Base-by-base conservation (phyloP, 768 basidiomycete genomes). In the Mycena filopes region DNA sequence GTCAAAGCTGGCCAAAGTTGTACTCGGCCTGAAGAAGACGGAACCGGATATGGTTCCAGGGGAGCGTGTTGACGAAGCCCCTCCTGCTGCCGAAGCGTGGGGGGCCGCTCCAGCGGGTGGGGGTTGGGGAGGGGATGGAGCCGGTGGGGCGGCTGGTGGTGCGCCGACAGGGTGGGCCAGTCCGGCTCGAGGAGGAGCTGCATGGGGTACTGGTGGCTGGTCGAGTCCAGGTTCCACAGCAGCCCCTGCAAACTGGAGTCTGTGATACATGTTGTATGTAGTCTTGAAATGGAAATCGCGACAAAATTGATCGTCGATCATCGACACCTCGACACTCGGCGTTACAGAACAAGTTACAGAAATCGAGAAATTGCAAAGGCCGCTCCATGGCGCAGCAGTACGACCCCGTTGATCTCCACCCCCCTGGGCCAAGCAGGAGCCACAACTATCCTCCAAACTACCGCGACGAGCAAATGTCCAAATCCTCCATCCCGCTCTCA, bases 1-100 rank as follows among this genome's bases (percentile, higher is more conserved):
- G 74, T 87, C 86, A 41, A 95, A 95, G 74, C 80, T 95, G 29
- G 93, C 91, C 2, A 92, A 90, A 68, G 82, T 95, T 57, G 89
- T 93, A 55, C 83, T 93, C 47, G 91, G 89, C 12, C 82, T 94
- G 15, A 93, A 94, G 75, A 80, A 83, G 61, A 82, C 86, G 16
- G 88, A 92, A 43, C 74, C 85, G 40, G 89, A 89, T 62, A 77
- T 82, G 61, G 75, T 87, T 50, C 49, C 56, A 15, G 68, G 68
- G 25, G 68, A 69, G n/a, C 59, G 63, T 23, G 68, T 49, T 4
- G 63, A 65, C 16, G 68, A 69, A 43, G 46, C 25, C 8, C 40
- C 31, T 12, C 31, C 66, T 48, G 64, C 63, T 25, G 70, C 66
- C 49, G 74, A 74, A 55, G 63, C 71, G 7, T 76, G 77, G 71